Percentiles rank a stretch among this genome's conserved stretches.
Evolutionary conservation across 257 asterid species (phyloP).

Genomic region (Primulina eburnea): DNA sequence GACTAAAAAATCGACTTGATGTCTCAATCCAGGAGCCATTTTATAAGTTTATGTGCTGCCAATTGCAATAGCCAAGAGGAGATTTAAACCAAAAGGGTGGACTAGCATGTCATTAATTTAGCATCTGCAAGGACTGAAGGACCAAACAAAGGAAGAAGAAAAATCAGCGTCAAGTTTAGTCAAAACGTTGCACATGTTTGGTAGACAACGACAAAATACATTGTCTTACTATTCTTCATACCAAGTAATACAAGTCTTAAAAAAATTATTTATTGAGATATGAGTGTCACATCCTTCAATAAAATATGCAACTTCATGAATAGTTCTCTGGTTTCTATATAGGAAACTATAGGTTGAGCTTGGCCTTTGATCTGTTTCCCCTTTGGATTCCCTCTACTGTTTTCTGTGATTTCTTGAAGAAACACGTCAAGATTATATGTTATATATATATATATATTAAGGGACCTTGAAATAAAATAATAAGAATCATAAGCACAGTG

Average conservation of each 20-base stretch:
- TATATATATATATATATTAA: not conserved
- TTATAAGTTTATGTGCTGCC: constrained; percentile 26
- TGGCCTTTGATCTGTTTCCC: not conserved
- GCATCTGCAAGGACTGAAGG: constrained; percentile 36
- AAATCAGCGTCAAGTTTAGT: constrained; percentile 22
- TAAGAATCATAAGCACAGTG: not conserved
- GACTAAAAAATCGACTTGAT: constrained; percentile 32
- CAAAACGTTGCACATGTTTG: constrained; percentile 28
- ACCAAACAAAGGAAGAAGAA: constrained; percentile 9
- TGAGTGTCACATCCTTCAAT: not conserved
- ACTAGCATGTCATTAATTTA: constrained; percentile 26
- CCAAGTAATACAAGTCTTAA: not conserved
- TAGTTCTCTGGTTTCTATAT: not conserved
- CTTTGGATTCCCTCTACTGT: not conserved
- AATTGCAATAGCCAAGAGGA: constrained; percentile 29
- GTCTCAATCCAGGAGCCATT: constrained; percentile 61
- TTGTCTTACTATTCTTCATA: not conserved
- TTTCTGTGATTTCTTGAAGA: not conserved
- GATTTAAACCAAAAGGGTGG: constrained; percentile 4
- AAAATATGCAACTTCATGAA: not conserved
- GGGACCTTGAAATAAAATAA: not conserved
- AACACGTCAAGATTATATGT: not conserved
- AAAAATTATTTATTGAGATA: no score
- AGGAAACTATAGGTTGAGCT: no score
- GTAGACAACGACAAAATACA: constrained; percentile 22